Evolutionary conservation across 164 flowering plant species (phyloP).

Genomic region (Tetrastigma voinierianum): DNA sequence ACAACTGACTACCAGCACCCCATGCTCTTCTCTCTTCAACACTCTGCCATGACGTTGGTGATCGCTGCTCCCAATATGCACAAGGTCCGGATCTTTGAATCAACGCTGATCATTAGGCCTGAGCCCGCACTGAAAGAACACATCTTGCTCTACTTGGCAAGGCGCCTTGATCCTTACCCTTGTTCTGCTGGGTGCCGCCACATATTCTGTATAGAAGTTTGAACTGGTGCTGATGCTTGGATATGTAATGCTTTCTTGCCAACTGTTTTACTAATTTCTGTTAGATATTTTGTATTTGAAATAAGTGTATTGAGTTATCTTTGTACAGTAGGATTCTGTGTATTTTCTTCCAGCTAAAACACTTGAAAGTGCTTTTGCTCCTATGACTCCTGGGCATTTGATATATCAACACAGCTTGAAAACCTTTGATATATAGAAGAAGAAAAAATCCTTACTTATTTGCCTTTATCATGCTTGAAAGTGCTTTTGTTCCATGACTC

Average conservation of each 20-base stretch:
- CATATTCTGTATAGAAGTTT: constrained; percentile 27
- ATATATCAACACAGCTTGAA: too few species aligned
- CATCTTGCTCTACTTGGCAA: constrained; percentile 9
- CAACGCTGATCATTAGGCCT: constrained; percentile 48
- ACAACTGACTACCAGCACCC: constrained; percentile 83
- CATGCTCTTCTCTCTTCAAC: constrained; percentile 72
- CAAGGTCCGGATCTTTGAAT: constrained; percentile 76
- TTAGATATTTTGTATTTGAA: constrained; percentile 9
- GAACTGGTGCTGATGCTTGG: constrained; percentile 13
- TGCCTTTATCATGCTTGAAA: too few species aligned
- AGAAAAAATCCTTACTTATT: too few species aligned
- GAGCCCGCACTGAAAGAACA: constrained; percentile 1
- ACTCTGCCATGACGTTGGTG: constrained; percentile 67
- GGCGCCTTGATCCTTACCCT: constrained; percentile 11
- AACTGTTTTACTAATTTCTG: constrained; percentile 13
- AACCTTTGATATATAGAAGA: background rate
- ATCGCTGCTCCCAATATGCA: constrained; percentile 87
- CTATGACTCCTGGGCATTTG: too few species aligned
- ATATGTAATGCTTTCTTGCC: constrained; percentile 11
- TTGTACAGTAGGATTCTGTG: constrained; percentile 26
- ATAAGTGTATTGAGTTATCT: constrained; percentile 20
- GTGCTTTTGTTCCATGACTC: too few species aligned
- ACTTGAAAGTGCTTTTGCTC: too few species aligned
- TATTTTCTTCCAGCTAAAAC: background rate
- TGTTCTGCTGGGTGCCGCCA: constrained; percentile 4